Base-by-base conservation (phyloP, 108 stramenopile genomes). In the Chaetoceros tenuissimus region DNA sequence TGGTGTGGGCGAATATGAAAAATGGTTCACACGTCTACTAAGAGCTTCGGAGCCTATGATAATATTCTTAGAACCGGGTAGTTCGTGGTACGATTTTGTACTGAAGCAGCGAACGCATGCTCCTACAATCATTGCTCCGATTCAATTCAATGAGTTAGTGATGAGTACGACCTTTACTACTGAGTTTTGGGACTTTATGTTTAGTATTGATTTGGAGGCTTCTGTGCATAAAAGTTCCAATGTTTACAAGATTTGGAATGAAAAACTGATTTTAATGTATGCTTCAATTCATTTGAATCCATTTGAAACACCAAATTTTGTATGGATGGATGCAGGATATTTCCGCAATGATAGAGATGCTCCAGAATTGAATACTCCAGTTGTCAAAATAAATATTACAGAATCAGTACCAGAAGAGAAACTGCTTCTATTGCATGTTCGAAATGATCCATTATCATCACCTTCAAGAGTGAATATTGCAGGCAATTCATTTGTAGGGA, bases 221-320 rank as follows among this genome's bases (percentile, higher is more conserved):
- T 10, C 5, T 5, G 16, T 51, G 10, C 49, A 51, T 16, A 24
- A 26, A 16, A 16, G 49, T 5, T 10, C 8, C 10, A 16, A 16
- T 24, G 49, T 51, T 5, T 51, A 51, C 49, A 51, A 51, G 49
- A 51, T 51, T 26, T 51, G 49, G 49, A 51, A 51, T 26, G 49
- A 51, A 26, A 51, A 51, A 26, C 16, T 51, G 23, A 26, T 51
- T 10, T 26, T 51, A 5, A 24, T 51, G 49, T 26, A 25, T 26
- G 49, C 49, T 8, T 5, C 49, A 5, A 16, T 51, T 24, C 10
- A 5, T 25, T 26, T 51, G 49, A 51, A 51, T 26, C 49, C 49
- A 5, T 51, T 51, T 26, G 49, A 51, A 24, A 25, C 49, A 16
- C 49, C 49, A 24, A 16, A 10, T 26, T 51, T 51, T 26, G 25